These are phyloP conservation scores for Cladorrhinum sp. DNA, from an alignment of 2,329 filamentous ascomycete species.

Conservation along the genomic window DNA sequence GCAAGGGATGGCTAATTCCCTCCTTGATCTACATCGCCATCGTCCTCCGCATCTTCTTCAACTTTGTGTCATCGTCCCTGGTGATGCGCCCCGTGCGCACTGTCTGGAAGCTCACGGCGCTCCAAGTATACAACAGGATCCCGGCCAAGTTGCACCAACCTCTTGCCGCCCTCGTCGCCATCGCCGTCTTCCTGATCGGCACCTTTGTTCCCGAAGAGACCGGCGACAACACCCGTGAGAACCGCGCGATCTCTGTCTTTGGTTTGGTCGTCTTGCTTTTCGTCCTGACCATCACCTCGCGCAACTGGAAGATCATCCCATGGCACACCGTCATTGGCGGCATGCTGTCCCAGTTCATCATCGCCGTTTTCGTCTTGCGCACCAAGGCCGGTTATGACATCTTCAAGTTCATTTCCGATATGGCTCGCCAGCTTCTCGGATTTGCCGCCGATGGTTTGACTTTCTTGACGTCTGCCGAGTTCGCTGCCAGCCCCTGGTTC, in stretches of 20 bases:
- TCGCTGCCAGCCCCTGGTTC: constrained; percentile 59
- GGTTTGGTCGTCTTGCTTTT: constrained; percentile 70
- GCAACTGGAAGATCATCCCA: constrained; percentile 59
- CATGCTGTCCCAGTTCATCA: constrained; percentile 83
- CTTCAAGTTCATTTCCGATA: constrained; percentile 79
- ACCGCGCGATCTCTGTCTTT: constrained; percentile 77
- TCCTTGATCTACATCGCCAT: constrained; percentile 25
- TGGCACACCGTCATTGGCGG: constrained; percentile 85
- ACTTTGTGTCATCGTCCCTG: constrained; percentile 16
- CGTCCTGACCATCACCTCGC: constrained; percentile 67
- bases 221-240: constrained; percentile 72
- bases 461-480: constrained; percentile 61
- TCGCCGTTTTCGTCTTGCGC: constrained; percentile 83
- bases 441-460: constrained; percentile 70
- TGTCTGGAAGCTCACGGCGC: constrained; percentile 23
- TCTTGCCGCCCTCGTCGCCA: constrained; percentile 59
- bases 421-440: constrained; percentile 70
- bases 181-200: constrained; percentile 73
- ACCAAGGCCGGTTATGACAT: constrained; percentile 79
- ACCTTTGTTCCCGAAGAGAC: constrained; percentile 70
- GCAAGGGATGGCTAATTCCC: constrained; percentile 27
- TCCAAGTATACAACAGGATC: constrained; percentile 39
- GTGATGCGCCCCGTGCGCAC: constrained; percentile 20
- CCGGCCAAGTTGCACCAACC: constrained; percentile 64
- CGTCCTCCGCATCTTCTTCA: constrained; percentile 18